Percentiles rank a stretch among this genome's conserved stretches.
Evolutionary conservation across 768 basidiomycete species (phyloP).

Genomic region (Mycena vulgaris): DNA sequence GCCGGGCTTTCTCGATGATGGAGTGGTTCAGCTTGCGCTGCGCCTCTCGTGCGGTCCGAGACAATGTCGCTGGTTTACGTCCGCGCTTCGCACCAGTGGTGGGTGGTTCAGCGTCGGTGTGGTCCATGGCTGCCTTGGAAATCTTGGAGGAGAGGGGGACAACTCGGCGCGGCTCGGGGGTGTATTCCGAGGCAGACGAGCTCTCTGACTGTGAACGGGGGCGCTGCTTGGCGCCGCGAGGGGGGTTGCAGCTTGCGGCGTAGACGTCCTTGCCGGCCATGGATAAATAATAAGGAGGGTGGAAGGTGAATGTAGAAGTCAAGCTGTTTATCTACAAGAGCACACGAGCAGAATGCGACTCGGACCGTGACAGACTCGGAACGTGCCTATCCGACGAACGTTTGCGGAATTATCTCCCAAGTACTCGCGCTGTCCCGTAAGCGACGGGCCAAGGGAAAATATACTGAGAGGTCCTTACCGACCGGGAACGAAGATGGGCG

Average conservation of each 20-base stretch:
- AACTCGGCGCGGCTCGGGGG: conserved; percentile 38
- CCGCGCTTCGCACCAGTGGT: conserved; percentile 69
- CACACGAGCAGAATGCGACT: too few relatives aligned
- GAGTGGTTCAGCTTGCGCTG: conserved; percentile 95
- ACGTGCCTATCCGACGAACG: too few relatives aligned
- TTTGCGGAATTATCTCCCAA: too few relatives aligned
- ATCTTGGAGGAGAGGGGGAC: conserved; percentile 37
- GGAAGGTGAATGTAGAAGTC: conserved; percentile 5
- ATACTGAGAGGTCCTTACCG: too few relatives aligned
- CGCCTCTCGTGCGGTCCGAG: conserved; percentile 85
- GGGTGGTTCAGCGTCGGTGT: conserved; percentile 31
- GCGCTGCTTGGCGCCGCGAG: conserved; percentile 35
- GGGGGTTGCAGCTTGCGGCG: conserved; percentile 36
- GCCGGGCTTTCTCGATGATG: conserved; percentile 92
- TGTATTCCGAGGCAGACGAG: conserved; percentile 72
- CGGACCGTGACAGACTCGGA: too few relatives aligned
- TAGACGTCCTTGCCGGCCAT: conserved; percentile 28
- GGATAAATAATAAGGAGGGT: conserved; percentile 8
- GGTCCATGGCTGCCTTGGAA: conserved; percentile 46
- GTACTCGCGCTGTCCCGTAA: too few relatives aligned
- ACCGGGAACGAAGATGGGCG: too few relatives aligned
- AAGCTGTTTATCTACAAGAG: conserved; percentile 21
- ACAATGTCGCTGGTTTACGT: conserved; percentile 80
- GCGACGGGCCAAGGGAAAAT: too few relatives aligned
- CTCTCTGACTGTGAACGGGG: conserved; percentile 56